These are phyloP conservation scores for Eucalyptus melliodora DNA, from an alignment of 345 rosid genomes.

Conservation along the genomic window DNA sequence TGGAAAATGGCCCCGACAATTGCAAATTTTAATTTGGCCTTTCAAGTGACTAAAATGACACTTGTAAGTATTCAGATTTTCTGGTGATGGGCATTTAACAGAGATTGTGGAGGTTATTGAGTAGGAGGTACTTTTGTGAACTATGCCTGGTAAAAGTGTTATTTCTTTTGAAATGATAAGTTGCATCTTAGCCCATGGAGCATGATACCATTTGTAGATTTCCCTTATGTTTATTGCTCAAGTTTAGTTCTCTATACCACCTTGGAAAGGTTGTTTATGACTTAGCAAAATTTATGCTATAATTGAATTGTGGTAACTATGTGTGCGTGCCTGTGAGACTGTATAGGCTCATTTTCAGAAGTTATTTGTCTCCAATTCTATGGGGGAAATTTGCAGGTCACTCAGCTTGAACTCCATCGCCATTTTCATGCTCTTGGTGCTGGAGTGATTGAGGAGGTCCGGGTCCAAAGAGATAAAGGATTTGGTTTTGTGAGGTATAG, in stretches of 20 bases:
- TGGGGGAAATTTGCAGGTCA: constrained; percentile 30
- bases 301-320: neutral
- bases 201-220: neutral
- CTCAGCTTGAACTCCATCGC: constrained; percentile 82
- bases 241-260: neutral
- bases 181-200: neutral
- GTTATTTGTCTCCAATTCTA: neutral
- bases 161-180: neutral
- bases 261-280: neutral
- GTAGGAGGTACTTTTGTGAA: neutral
- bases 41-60: neutral
- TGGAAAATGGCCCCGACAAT: neutral
- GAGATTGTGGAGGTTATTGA: neutral
- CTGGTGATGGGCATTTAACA: neutral
- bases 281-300: neutral
- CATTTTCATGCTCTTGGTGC: constrained; percentile 85
- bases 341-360: neutral
- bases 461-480: constrained; percentile 88
- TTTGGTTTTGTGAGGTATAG: constrained; percentile 93
- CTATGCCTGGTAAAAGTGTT: neutral
- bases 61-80: too few species aligned
- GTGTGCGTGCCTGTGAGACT: accelerated
- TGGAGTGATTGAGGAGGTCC: constrained; percentile 91
- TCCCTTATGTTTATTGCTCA: neutral
- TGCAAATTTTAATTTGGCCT: neutral